Base-by-base conservation (phyloP, 352 stramenopile species). In the Thalassiosira mediterranea region DNA sequence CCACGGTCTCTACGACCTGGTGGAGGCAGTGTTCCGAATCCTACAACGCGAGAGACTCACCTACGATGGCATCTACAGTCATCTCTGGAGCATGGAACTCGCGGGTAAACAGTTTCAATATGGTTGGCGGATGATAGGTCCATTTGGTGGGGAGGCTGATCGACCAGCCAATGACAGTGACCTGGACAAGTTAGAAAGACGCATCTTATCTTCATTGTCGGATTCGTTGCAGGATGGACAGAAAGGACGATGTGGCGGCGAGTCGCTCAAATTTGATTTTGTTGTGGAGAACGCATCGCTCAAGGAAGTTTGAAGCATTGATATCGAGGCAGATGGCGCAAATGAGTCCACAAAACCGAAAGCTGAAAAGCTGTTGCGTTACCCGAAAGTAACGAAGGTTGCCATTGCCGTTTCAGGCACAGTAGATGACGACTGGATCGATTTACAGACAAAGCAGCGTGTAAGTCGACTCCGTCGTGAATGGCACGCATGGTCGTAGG, bases 1-100 rank as follows among this genome's bases (percentile, higher is more conserved):
- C 15, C 59, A 69, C 31, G 44, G 59, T 47, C 59, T 69, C 10
- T 69, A 69, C 25, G 59, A 69, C n/a, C 38, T 69, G 29, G 59
- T 26, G 8, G 25, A 31, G 3, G 17, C 25, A 21, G 40, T 47
- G 32, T 69, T 60, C 34, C 3, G 31, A 15, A 47, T 69, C 21
- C 19, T 64, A 32, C 31, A 48, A 21, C 34, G 40, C 21, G 44
- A 59, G 29, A 44, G 34, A 32, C 19, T 64, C 28, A 53, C 56
- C 3, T 29, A 2, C 21, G 59, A 60, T 34, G 5, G 1, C 1
- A 48, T 69, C 23, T 59, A 47, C 34, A 40, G 26, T 4, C 59
- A 69, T 23, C 44, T 69, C 4, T 69, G 59, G 59, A 13, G 44
- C 17, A 31, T 60, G n/a, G 32, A 0, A 2, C 58, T 69, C 31